Evolutionary conservation across 2,329 filamentous ascomycete species (phyloP).

Genomic region (Arthroderma sp.): DNA sequence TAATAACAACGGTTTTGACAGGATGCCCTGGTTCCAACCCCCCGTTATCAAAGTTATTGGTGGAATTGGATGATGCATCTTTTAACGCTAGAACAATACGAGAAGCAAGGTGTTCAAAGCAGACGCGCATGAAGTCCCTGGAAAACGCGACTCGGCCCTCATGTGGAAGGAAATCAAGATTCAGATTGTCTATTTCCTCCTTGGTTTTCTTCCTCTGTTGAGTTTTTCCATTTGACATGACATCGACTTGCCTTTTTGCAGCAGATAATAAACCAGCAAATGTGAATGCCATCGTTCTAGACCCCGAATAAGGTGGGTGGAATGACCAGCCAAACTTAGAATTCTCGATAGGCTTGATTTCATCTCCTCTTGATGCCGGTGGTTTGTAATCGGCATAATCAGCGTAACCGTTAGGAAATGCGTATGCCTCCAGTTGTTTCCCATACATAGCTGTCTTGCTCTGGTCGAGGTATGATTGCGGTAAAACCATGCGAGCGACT

Average conservation of each 20-base stretch:
- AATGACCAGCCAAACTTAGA: slow-evolving; percentile 55
- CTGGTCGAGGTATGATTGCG: slow-evolving; percentile 42
- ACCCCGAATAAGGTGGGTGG: slow-evolving; percentile 52
- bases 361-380: slow-evolving; percentile 46
- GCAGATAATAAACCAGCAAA: slow-evolving; percentile 61
- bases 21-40: neutral
- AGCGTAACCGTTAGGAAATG: slow-evolving; percentile 45
- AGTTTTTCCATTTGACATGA: slow-evolving; percentile 23
- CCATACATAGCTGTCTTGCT: slow-evolving; percentile 65
- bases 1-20: slow-evolving; percentile 60
- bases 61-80: slow-evolving; percentile 16
- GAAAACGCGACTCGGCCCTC: slow-evolving; percentile 59
- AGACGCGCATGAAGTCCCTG: slow-evolving; percentile 60
- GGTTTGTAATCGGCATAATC: slow-evolving; percentile 44
- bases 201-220: slow-evolving; percentile 22
- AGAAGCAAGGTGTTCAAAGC: slow-evolving; percentile 76
- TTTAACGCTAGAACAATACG: slow-evolving; percentile 61
- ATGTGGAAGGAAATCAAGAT: slow-evolving; percentile 31
- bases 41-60: neutral
- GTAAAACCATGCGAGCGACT: slow-evolving; percentile 63
- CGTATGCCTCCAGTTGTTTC: slow-evolving; percentile 64
- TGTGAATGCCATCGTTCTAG: slow-evolving; percentile 52
- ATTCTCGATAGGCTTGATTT: slow-evolving; percentile 40
- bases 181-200: slow-evolving; percentile 6
- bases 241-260: slow-evolving; percentile 46